A percentile compares a stretch with the other conserved stretches of the same genome.
These are phyloP conservation scores for Choiromyces venosus DNA, from an alignment of 495 filamentous ascomycete genomes.

Conservation along the genomic window DNA sequence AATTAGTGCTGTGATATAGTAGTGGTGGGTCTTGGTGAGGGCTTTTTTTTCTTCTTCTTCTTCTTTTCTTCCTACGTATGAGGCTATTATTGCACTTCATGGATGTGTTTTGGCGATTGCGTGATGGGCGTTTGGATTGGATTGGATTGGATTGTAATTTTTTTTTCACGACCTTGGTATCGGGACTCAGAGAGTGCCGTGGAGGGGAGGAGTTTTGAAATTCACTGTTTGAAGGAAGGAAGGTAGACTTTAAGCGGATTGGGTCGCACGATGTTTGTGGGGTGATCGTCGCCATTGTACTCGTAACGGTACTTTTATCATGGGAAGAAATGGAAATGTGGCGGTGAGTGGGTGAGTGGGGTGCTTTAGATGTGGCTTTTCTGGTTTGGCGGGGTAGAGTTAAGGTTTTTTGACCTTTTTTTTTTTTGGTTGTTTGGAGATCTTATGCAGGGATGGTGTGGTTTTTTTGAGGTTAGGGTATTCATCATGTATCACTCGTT, in stretches of 20 bases:
- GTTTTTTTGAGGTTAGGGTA: too few species aligned
- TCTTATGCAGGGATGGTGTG: too few species aligned
- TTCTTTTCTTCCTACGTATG: not conserved
- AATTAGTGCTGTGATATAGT: not conserved
- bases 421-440: too few species aligned
- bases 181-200: not conserved
- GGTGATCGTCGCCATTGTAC: too few species aligned
- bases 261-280: not conserved
- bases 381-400: not conserved
- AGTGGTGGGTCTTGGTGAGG: too few species aligned
- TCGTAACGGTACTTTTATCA: too few species aligned
- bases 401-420: too few species aligned
- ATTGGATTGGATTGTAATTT: too few species aligned
- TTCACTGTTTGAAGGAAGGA: too few species aligned
- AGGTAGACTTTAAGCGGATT: too few species aligned
- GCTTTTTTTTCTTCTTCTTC: not conserved
- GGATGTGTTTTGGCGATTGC: not conserved
- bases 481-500: too few species aligned
- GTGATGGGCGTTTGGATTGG: not conserved
- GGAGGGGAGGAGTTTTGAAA: too few species aligned
- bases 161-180: not conserved
- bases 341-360: not conserved
- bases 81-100: not conserved
- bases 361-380: not conserved
- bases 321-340: not conserved